Evolutionary conservation across 352 stramenopile genomes (phyloP), one percentile per base, ranked within the genome.

Genomic region (Phytophthora capsici): DNA sequence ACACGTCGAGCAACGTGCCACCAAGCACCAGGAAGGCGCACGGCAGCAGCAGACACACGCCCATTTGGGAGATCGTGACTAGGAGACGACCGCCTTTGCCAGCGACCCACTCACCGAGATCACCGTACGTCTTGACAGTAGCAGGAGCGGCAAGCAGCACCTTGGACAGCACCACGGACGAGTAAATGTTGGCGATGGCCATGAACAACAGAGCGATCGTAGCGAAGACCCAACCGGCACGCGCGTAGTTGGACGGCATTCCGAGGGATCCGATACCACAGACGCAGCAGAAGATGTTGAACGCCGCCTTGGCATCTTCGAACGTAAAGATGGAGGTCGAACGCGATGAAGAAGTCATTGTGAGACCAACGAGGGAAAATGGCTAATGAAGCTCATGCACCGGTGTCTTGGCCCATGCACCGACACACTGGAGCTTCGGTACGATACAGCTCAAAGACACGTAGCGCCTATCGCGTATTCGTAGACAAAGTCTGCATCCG

Each of bases 211-310:
- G 23, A 20, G 66, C 66, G 22, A 61, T 59, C 4, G 59, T 69
- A 1, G 66, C 66, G 45, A 59, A 73, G 23, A 38, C 4, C 66
- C 59, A 70, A 9, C 66, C 66, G 10, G 66, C 66, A 8, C 66
- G 66, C 37, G 66, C 66, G 53, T 69, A 73, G 37, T 69, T 73
- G 19, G 66, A 55, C 6, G 66, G 66, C 59, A 73, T 73, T n/a
- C 66, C 66, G n/a, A 73, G 59, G 9, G 66, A 73, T 14, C 66
- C 66, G 34, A 73, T 69, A 40, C 66, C 66, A 22, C 66, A 73
- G 4, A 73, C 49, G 36, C 66, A 73, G 49, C 65, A 73, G 41
- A 73, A 73, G 22, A 73, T 57, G 40, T 73, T 73, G 48, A 73
- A 69, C 4, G 66, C 47, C 2, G 50, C 50, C 20, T 62, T 73